phyloP scores from a whole-genome alignment of 2,329 filamentous ascomycete species.

The Didymosphaeria variabile region DNA sequence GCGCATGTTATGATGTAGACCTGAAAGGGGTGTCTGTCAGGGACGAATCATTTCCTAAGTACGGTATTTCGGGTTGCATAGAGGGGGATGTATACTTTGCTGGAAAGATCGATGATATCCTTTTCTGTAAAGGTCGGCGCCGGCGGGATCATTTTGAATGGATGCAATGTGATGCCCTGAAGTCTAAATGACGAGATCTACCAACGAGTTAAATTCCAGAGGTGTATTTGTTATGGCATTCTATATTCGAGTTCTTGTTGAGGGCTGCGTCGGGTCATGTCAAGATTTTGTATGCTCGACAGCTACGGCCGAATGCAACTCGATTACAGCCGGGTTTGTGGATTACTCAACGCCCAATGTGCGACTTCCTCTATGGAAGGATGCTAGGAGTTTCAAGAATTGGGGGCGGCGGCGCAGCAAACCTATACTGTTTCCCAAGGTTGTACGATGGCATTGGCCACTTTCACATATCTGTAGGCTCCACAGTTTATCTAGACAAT shows the following conservation, averaged over 20 bases:
- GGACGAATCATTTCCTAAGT: background rate
- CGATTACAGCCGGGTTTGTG: background rate
- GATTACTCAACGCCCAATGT: slow-evolving; percentile 7
- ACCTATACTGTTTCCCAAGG: background rate
- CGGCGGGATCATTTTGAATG: slow-evolving; percentile 32
- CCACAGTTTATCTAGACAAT: too few relatives aligned
- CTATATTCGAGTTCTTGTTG: too few relatives aligned
- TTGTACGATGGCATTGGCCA: too few relatives aligned
- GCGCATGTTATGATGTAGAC: slow-evolving; percentile 62
- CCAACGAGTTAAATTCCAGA: background rate
- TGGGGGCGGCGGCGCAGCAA: background rate
- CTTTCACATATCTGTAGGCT: too few relatives aligned
- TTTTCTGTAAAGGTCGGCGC: slow-evolving; percentile 55
- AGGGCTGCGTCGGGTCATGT: too few relatives aligned
- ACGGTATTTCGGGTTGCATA: background rate
- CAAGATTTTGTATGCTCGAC: background rate
- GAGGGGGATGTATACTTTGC: slow-evolving; percentile 35
- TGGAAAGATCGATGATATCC: slow-evolving; percentile 54
- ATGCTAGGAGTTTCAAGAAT: background rate
- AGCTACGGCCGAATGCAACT: background rate
- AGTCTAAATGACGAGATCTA: too few relatives aligned
- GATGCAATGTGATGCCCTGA: too few relatives aligned
- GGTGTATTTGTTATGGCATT: too few relatives aligned
- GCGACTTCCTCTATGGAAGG: background rate
- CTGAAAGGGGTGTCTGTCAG: slow-evolving; percentile 22